Conservation (phyloP, 169 alveolate genomes). For the Theileria parva region DNA sequence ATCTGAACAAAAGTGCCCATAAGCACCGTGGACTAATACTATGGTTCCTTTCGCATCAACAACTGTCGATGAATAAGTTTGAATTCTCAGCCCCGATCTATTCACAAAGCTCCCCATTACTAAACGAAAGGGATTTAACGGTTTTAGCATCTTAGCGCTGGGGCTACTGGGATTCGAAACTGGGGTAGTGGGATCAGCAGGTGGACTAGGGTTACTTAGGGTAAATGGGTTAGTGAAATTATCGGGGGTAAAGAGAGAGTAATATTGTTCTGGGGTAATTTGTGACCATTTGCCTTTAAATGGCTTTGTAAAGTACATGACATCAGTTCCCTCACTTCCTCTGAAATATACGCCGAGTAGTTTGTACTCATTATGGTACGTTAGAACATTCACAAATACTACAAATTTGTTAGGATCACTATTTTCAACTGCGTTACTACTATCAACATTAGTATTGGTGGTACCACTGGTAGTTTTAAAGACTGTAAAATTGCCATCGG, state of each 20-base stretch:
- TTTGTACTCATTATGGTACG: background rate
- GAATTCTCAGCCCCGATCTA: slow-evolving; percentile 28
- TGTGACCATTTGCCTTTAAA: background rate
- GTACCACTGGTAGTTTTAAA: too few relatives aligned
- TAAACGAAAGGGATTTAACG: background rate
- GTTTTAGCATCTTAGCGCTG: background rate
- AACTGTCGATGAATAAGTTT: slow-evolving; percentile 39
- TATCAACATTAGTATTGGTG: background rate
- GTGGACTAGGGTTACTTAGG: background rate
- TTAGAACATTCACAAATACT: background rate
- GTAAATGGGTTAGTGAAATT: background rate
- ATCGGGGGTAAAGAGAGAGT: background rate
- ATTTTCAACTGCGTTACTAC: background rate
- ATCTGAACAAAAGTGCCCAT: slow-evolving; percentile 45
- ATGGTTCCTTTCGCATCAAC: slow-evolving; percentile 17
- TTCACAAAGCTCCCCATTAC: slow-evolving; percentile 26
- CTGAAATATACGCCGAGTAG: background rate
- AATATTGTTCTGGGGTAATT: background rate
- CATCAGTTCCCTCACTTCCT: background rate
- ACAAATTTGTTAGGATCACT: background rate
- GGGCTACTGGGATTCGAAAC: background rate
- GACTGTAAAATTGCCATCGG: background rate
- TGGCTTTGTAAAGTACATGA: background rate
- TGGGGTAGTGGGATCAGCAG: background rate
- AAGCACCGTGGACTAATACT: slow-evolving; percentile 49